Evolutionary conservation across 495 filamentous ascomycete genomes (phyloP).

Genomic region (Aspergillus avenaceus): DNA sequence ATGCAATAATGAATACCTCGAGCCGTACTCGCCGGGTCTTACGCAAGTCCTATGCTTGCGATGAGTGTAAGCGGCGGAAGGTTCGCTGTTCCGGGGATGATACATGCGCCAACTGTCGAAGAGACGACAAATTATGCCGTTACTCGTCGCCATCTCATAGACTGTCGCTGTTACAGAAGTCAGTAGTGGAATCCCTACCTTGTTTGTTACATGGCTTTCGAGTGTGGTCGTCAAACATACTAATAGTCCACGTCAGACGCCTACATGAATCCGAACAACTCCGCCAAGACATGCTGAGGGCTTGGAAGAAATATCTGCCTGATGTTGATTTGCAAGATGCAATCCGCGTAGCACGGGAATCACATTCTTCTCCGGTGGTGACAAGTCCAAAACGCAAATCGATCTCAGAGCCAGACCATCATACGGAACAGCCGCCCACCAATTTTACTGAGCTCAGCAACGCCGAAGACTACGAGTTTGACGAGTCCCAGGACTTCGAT

Average conservation of each 20-base stretch:
- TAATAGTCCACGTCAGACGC: slow-evolving; percentile 1
- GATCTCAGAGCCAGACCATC: slow-evolving; percentile 9
- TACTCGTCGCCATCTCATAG: slow-evolving; percentile 16
- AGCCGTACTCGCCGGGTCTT: slow-evolving; percentile 1
- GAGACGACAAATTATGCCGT: slow-evolving; percentile 16
- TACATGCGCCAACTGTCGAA: slow-evolving; percentile 14
- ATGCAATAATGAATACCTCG: background rate
- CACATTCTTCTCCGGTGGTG: background rate
- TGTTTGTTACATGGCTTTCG: background rate
- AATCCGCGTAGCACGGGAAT: slow-evolving; percentile 4
- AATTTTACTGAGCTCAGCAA: slow-evolving; percentile 16
- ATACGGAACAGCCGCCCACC: slow-evolving; percentile 15
- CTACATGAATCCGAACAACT: slow-evolving; percentile 11
- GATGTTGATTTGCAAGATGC: slow-evolving; percentile 17
- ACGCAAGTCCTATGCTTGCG: slow-evolving; percentile 19
- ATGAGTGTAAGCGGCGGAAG: slow-evolving; percentile 19
- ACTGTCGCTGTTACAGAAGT: slow-evolving; percentile 13
- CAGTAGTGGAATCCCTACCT: background rate
- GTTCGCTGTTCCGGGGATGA: slow-evolving; percentile 19
- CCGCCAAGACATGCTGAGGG: slow-evolving; percentile 10
- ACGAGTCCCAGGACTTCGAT: slow-evolving; percentile 20
- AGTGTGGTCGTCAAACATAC: background rate
- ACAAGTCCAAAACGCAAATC: background rate
- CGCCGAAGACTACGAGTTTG: slow-evolving; percentile 20
- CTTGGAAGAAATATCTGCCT: slow-evolving; percentile 15